A percentile compares a stretch with the other conserved stretches of the same genome.
Conservation (phyloP, 805 yeast genomes). For the Danielia reshetovae region DNA sequence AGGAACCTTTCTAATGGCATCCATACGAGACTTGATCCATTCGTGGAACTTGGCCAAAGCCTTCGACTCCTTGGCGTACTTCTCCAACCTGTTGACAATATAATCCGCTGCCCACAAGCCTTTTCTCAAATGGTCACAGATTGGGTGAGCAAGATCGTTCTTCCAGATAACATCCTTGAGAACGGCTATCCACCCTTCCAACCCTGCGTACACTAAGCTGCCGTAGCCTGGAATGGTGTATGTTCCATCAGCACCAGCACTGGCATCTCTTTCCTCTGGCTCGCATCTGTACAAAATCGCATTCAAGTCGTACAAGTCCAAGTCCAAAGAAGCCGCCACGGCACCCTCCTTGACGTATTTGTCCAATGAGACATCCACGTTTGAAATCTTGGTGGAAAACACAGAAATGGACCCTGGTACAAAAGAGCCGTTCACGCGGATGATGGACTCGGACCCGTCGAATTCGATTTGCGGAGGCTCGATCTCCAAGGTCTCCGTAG, state of each 20-base stretch:
- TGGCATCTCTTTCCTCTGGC: constrained; percentile 80
- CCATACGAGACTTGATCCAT: constrained; percentile 69
- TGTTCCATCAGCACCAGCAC: constrained; percentile 67
- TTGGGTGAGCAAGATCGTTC: constrained; percentile 81
- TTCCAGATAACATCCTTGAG: constrained; percentile 56
- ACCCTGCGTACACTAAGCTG: constrained; percentile 75
- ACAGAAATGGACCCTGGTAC: constrained; percentile 92
- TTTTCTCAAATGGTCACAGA: constrained; percentile 72
- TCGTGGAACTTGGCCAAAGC: constrained; percentile 53
- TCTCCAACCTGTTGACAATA: constrained; percentile 55
- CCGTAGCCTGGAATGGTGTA: constrained; percentile 77
- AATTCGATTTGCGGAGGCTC: constrained; percentile 45
- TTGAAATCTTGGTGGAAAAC: constrained; percentile 63
- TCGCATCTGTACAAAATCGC: constrained; percentile 73
- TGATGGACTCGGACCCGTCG: constrained; percentile 46
- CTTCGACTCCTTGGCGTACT: constrained; percentile 44
- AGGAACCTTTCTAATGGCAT: constrained; percentile 64
- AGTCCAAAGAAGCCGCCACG: constrained; percentile 58
- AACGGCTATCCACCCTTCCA: constrained; percentile 86
- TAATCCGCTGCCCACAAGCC: constrained; percentile 92
- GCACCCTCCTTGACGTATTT: constrained; percentile 71
- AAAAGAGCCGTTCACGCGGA: constrained; percentile 57
- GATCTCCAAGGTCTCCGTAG: constrained; percentile 56
- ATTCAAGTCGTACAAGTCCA: constrained; percentile 69
- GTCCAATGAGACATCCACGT: constrained; percentile 65